Evolutionary conservation across 208 protist genomes (phyloP), one percentile per base, ranked within the genome.

Genomic region (Eutreptiella sp.): DNA sequence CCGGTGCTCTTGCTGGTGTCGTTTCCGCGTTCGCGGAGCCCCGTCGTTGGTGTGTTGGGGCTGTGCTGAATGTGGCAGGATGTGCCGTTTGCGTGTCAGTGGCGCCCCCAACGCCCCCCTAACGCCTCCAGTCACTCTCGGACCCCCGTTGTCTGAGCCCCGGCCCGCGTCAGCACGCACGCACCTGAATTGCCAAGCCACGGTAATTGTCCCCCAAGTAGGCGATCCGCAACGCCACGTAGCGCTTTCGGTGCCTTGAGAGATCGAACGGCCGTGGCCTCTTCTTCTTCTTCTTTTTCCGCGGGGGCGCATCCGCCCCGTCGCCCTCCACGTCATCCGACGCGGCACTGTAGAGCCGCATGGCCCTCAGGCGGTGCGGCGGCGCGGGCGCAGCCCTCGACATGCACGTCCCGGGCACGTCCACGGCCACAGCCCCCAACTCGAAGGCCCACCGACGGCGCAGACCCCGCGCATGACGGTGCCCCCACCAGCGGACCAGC

Each of bases 161-260:
- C 28, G 26, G 59, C 57, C 21, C 21, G 38, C 21, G 64, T 45
- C 1, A 72, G 19, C 35, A 59, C 50, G n/a, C n/a, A n/a, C n/a
- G n/a, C n/a, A n/a, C n/a, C 53, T 87, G 81, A 29, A 14, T 31
- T 21, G 82, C 77, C 28, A 89, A 65, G 16, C 86, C 86, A 33
- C 77, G 35, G 67, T 81, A 90, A 24, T 73, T 38, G 47, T 55
- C 76, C 0, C 85, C 85, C 3, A 89, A 32, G 58, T 91, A 91
- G 3, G 75, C 47, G 14, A 91, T 32, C 53, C 81, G 70, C 4
- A 89, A 46, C 29, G 79, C 79, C 29, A 90, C 52, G 36, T 79
- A 55, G 24, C 65, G 52, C 5, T 58, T 16, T 3, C 2, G 9
- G 9, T 73, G 35, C 48, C 36, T 71, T 3, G 28, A n/a, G 16